Conservation (phyloP, 495 filamentous ascomycete species). For the Neurospora cerealis region DNA sequence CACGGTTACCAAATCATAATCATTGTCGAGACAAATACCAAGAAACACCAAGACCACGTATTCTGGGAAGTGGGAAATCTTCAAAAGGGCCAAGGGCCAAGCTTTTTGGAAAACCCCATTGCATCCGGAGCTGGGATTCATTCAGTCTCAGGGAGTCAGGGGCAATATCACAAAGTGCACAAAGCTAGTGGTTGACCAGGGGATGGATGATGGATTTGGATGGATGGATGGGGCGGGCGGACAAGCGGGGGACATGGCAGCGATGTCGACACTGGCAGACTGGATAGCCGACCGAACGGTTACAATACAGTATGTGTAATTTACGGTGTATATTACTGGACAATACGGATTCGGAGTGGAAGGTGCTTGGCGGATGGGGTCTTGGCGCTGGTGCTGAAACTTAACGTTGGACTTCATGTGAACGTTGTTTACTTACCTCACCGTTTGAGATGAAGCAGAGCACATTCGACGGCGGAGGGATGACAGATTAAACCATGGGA, state of each 20-base stretch:
- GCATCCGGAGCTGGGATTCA: neutral
- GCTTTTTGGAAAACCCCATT: neutral
- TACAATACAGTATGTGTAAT: neutral
- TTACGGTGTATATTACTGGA: neutral
- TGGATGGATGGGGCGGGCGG: neutral
- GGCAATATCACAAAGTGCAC: neutral
- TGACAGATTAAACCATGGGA: neutral
- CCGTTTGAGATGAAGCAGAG: neutral
- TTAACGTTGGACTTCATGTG: neutral
- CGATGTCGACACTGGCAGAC: neutral
- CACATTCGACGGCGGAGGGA: neutral
- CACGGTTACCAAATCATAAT: neutral
- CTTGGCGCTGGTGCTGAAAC: neutral
- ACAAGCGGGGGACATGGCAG: neutral
- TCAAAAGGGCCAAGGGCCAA: neutral
- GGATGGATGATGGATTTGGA: neutral
- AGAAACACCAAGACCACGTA: neutral
- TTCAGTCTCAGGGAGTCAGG: neutral
- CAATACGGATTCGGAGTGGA: neutral
- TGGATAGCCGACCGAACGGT: neutral
- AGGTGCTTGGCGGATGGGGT: neutral
- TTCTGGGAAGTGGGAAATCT: neutral
- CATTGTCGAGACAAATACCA: neutral
- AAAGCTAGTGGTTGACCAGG: neutral
- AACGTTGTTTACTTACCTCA: neutral